phyloP scores from a whole-genome alignment of 371 early-diverging fungal genomes.

The Zychaea mexicana region DNA sequence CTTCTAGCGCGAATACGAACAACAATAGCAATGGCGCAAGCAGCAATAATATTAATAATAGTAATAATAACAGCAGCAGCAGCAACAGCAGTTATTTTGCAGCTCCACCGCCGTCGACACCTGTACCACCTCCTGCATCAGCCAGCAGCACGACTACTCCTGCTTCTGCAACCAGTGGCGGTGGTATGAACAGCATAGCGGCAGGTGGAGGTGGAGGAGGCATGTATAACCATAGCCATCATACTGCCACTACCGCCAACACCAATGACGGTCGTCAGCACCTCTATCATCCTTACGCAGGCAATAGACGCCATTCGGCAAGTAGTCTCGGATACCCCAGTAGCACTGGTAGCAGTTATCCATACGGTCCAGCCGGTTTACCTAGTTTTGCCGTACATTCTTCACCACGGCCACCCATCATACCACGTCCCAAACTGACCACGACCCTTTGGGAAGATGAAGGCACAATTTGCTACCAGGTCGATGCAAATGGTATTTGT shows the following conservation, averaged over 20 bases:
- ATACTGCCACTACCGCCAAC: no score
- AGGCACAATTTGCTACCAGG: conserved; percentile 76
- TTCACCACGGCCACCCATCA: conserved; percentile 6
- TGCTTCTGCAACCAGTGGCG: neutral
- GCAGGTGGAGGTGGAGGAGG: neutral
- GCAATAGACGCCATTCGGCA: conserved; percentile 9
- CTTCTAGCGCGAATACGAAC: neutral
- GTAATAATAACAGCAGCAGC: neutral
- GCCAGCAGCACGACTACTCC: neutral
- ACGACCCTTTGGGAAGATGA: conserved; percentile 87
- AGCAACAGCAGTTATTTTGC: conserved; percentile 8
- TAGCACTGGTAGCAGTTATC: neutral
- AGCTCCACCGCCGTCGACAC: conserved; percentile 15
- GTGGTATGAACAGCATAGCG: no score
- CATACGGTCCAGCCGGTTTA: conserved; percentile 3
- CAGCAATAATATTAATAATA: neutral
- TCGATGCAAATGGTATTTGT: conserved; percentile 77
- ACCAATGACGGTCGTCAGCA: conserved; percentile 8
- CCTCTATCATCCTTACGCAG: conserved; percentile 17
- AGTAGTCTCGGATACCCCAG: conserved; percentile 6
- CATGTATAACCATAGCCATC: neutral
- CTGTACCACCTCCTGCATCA: conserved; percentile 11
- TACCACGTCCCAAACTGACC: conserved; percentile 62
- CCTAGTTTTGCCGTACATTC: conserved; percentile 11
- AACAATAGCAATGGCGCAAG: neutral